Percentiles rank a stretch among this genome's conserved stretches.
Conservation (phyloP, 805 yeast genomes). For the Lipomyces sp. region DNA sequence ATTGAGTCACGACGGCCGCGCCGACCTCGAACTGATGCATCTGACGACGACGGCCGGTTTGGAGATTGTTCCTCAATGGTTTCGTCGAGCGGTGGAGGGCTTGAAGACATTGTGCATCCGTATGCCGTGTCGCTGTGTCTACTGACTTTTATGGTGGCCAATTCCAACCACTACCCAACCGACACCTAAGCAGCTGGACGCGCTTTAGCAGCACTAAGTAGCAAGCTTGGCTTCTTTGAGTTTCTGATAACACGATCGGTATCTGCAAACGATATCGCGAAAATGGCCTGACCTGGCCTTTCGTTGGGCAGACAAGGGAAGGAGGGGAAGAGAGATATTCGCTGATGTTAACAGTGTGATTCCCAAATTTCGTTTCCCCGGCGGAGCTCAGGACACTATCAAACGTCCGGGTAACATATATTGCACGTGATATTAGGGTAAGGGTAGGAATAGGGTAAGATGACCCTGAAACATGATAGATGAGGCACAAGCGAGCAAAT, state of each 20-base stretch:
- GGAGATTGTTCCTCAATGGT: background rate
- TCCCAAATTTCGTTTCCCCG: no score
- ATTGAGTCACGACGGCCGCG: constrained; percentile 33
- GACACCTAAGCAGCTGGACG: background rate
- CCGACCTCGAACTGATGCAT: constrained; percentile 20
- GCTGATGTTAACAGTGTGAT: no score
- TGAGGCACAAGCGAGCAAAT: background rate
- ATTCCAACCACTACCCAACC: background rate
- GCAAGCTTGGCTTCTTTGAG: background rate
- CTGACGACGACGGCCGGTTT: constrained; percentile 15
- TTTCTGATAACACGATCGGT: background rate
- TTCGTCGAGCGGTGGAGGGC: constrained; percentile 1
- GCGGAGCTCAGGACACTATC: background rate
- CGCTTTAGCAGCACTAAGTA: background rate
- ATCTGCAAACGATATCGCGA: background rate
- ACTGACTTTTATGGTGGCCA: background rate
- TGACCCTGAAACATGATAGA: background rate
- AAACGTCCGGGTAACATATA: background rate
- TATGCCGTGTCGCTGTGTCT: background rate
- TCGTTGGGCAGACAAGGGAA: no score
- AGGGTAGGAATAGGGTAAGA: background rate
- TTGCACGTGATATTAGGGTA: background rate
- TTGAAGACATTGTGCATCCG: constrained; percentile 8
- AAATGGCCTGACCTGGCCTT: background rate
- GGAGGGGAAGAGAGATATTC: no score